These are phyloP conservation scores for Ramaria sp. DNA, from an alignment of 768 basidiomycete genomes.

Conservation along the genomic window DNA sequence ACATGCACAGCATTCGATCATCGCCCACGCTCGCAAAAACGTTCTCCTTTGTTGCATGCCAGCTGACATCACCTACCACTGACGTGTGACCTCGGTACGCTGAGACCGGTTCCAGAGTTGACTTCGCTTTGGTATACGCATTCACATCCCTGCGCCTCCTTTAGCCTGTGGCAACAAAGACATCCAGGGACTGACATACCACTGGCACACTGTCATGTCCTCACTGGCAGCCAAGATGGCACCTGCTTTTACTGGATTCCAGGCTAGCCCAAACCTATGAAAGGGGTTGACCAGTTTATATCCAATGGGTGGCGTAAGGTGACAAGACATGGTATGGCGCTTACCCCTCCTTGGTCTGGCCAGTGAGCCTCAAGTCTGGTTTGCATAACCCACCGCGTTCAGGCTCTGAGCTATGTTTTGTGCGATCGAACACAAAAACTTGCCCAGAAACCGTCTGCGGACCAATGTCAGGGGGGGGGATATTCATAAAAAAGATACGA, in stretches of 20 bases:
- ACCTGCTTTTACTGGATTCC: constrained; percentile 78
- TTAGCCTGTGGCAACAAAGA: background rate
- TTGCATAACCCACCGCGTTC: constrained; percentile 74
- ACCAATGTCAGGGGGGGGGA: background rate
- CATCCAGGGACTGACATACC: constrained; percentile 36
- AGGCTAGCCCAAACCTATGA: constrained; percentile 79
- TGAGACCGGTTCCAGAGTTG: constrained; percentile 71
- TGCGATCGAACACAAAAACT: constrained; percentile 91
- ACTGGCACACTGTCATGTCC: constrained; percentile 92
- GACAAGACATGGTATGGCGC: background rate
- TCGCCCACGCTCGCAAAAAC: constrained; percentile 94
- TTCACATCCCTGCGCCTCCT: constrained; percentile 72
- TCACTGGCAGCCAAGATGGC: constrained; percentile 88
- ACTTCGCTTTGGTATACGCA: constrained; percentile 70
- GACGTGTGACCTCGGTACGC: constrained; percentile 84
- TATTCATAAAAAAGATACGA: too few relatives aligned
- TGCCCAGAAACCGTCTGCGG: constrained; percentile 62
- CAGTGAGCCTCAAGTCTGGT: constrained; percentile 84
- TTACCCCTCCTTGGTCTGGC: constrained; percentile 90
- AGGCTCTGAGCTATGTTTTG: constrained; percentile 92
- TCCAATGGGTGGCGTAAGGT: background rate
- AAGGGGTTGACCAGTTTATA: background rate
- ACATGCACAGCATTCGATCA: constrained; percentile 92
- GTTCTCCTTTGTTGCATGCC: constrained; percentile 76
- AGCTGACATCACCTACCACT: constrained; percentile 94